Evolutionary conservation across 2,329 filamentous ascomycete species (phyloP).

Genomic region (Sarocladium brachiariae): DNA sequence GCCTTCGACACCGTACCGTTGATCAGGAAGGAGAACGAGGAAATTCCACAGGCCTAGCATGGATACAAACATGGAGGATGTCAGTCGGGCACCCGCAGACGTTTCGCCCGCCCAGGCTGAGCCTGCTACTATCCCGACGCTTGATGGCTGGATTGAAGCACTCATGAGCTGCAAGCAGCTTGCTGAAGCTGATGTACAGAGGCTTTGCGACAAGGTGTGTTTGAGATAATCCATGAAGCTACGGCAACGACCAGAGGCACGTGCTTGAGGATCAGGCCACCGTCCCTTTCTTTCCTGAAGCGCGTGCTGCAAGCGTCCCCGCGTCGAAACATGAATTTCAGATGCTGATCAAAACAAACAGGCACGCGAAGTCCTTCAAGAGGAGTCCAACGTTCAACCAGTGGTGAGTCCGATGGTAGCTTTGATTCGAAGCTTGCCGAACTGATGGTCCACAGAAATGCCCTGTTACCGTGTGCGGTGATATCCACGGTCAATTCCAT

Average conservation of each 20-base stretch:
- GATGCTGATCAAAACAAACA: constrained; percentile 28
- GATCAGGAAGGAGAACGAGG: not conserved
- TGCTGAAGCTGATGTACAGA: constrained; percentile 87
- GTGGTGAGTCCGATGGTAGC: constrained; percentile 58
- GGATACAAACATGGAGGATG: constrained; percentile 99
- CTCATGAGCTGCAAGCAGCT: constrained; percentile 99
- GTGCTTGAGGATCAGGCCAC: not conserved
- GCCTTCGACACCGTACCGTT: too few relatives aligned
- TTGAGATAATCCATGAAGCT: not conserved
- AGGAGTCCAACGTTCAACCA: constrained; percentile 97
- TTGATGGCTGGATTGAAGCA: constrained; percentile 98
- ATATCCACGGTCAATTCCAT: constrained; percentile 95
- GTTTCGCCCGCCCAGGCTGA: constrained; percentile 67
- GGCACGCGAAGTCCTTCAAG: constrained; percentile 93
- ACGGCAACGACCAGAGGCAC: not conserved
- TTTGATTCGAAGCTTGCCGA: constrained; percentile 14
- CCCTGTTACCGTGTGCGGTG: constrained; percentile 93
- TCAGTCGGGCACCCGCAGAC: constrained; percentile 76
- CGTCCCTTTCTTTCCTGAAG: not conserved
- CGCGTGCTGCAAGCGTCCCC: not conserved
- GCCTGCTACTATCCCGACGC: constrained; percentile 81
- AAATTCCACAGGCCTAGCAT: constrained; percentile 37
- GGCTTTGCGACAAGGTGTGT: constrained; percentile 91
- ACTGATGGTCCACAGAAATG: constrained; percentile 65
- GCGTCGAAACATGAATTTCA: not conserved